Evolutionary conservation across 768 basidiomycete genomes (phyloP).

Genomic region (Hericium rajendrae): DNA sequence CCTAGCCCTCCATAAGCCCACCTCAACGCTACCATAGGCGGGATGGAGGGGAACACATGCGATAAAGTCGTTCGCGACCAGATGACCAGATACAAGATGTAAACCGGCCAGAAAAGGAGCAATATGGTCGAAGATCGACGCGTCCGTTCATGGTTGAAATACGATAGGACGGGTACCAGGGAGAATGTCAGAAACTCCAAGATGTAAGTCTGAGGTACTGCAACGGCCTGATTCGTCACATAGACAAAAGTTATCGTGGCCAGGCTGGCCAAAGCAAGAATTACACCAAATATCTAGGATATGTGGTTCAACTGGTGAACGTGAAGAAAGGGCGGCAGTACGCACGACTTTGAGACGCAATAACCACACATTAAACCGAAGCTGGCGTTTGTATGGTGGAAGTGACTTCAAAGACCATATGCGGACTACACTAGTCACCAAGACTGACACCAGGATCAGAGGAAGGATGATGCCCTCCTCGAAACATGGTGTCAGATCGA

Average conservation of each 20-base stretch:
- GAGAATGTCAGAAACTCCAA: constrained; percentile 50
- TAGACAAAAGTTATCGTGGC: constrained; percentile 32
- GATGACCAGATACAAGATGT: constrained; percentile 37
- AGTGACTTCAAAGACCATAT: constrained; percentile 23
- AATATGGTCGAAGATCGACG: constrained; percentile 62
- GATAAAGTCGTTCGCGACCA: constrained; percentile 52
- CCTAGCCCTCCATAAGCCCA: constrained; percentile 35
- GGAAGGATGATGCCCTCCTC: constrained; percentile 66
- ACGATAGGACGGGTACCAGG: constrained; percentile 41
- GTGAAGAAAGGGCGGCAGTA: constrained; percentile 6
- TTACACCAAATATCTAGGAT: constrained; percentile 35
- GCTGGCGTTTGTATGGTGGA: constrained; percentile 26
- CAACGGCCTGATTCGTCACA: constrained; percentile 25
- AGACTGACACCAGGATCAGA: constrained; percentile 34
- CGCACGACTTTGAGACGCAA: constrained; percentile 62
- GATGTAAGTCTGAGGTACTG: constrained; percentile 40
- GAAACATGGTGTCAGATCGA: constrained; percentile 76
- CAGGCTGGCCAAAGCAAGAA: constrained; percentile 39
- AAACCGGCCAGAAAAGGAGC: constrained; percentile 77
- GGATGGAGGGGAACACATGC: constrained; percentile 22
- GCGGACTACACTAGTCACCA: constrained; percentile 33
- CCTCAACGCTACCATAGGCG: constrained; percentile 35
- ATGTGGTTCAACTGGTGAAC: neutral
- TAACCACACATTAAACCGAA: constrained; percentile 36
- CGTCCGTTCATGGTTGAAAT: constrained; percentile 60